Percentiles rank a stretch among this genome's conserved stretches.
These are phyloP conservation scores for Naganishia sp. DNA, from an alignment of 1,284 basidiomycete genomes.

Conservation along the genomic window DNA sequence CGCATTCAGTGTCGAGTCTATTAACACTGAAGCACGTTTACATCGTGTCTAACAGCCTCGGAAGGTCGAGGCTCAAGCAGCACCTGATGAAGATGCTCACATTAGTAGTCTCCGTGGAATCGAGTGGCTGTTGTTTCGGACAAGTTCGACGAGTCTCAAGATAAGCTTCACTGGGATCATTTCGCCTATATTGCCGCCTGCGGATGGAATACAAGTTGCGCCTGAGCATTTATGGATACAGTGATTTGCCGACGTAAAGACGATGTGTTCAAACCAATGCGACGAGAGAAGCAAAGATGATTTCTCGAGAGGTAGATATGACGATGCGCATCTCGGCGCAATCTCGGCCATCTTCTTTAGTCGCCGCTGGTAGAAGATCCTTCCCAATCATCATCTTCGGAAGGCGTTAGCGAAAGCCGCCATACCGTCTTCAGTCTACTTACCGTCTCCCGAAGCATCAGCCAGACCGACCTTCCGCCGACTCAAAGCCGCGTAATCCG, in stretches of 20 bases:
- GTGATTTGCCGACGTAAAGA: not conserved
- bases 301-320: not conserved
- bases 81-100: too few species aligned
- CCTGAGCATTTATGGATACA: not conserved
- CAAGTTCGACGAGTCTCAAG: too few species aligned
- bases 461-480: not conserved
- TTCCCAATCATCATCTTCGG: constrained; percentile 21
- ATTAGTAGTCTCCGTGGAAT: too few species aligned
- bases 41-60: too few species aligned
- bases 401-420: not conserved
- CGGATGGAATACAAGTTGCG: not conserved
- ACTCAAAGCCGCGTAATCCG: not conserved
- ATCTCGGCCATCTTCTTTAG: not conserved
- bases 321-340: not conserved
- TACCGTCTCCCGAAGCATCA: constrained; percentile 20
- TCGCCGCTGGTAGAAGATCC: constrained; percentile 20
- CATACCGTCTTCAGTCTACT: not conserved
- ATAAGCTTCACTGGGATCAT: too few species aligned
- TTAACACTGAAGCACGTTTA: too few species aligned
- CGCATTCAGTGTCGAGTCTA: too few species aligned
- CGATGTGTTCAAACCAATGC: not conserved
- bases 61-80: too few species aligned
- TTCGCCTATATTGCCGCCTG: not conserved
- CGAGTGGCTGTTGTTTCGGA: too few species aligned
- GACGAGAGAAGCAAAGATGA: not conserved